phyloP scores from a whole-genome alignment of 129 eudicot genomes.

The carrot (Daucus carota) region DH1_v3.0 NC_030386.2:15754501-15755000 shows the following conservation, averaged over 20 bases:
- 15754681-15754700: neutral
- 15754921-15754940: neutral
- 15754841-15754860: slow-evolving; percentile 3
- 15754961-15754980: neutral
- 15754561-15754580: slow-evolving; percentile 78
- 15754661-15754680: neutral
- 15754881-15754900: neutral
- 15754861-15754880: slow-evolving; percentile 8
- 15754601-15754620: slow-evolving; percentile 67
- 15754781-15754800: slow-evolving; percentile 67
- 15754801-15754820: slow-evolving; percentile 97
- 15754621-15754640: slow-evolving; percentile 33
- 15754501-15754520: slow-evolving; percentile 58
- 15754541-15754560: slow-evolving; percentile 93
- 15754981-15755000: neutral
- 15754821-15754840: slow-evolving; percentile 61
- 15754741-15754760: slow-evolving; percentile 5
- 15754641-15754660: slow-evolving; percentile 35
- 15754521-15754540: slow-evolving; percentile 68
- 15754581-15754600: slow-evolving; percentile 67
- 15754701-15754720: slow-evolving; percentile 20
- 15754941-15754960: neutral
- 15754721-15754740: slow-evolving; percentile 23
- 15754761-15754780: slow-evolving; percentile 18
- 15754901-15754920: neutral